These are phyloP conservation scores for Penicillium flavigenum DNA, from an alignment of 495 filamentous ascomycete genomes.

Conservation along the genomic window DNA sequence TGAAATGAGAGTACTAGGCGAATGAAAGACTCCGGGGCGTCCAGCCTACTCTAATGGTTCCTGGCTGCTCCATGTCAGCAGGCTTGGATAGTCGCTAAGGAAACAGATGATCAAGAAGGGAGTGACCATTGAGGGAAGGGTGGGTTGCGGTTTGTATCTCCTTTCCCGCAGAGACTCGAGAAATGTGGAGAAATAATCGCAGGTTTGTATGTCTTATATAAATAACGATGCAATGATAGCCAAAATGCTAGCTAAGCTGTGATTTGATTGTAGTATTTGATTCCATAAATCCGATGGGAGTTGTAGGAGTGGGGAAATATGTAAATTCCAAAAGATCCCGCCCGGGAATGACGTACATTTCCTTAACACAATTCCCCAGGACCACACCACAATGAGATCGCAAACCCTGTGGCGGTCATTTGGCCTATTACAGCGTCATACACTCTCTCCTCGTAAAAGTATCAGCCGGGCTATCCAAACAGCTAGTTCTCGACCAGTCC, in stretches of 20 bases:
- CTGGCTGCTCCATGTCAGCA: too few relatives aligned
- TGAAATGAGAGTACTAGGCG: neutral
- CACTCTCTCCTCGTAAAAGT: constrained; percentile 17
- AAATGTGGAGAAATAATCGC: too few relatives aligned
- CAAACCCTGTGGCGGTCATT: constrained; percentile 32
- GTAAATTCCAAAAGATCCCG: neutral
- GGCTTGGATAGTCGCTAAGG: too few relatives aligned
- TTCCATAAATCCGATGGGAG: neutral
- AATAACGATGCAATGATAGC: neutral
- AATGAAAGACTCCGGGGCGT: too few relatives aligned
- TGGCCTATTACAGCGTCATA: constrained; percentile 28
- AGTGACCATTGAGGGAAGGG: too few relatives aligned
- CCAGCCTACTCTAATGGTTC: too few relatives aligned
- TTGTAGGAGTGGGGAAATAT: neutral
- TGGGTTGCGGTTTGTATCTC: too few relatives aligned
- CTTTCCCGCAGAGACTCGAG: too few relatives aligned
- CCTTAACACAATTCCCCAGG: constrained; percentile 8
- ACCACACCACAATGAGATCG: constrained; percentile 22
- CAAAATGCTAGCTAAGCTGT: neutral
- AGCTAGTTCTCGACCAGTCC: constrained; percentile 36
- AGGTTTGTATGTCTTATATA: too few relatives aligned
- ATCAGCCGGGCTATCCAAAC: constrained; percentile 34
- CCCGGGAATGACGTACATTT: constrained; percentile 7
- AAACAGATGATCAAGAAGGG: too few relatives aligned
- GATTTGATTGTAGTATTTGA: neutral